Base-by-base conservation (phyloP, 371 early-diverging fungal genomes). In the Basidiobolus meristosporus region DNA sequence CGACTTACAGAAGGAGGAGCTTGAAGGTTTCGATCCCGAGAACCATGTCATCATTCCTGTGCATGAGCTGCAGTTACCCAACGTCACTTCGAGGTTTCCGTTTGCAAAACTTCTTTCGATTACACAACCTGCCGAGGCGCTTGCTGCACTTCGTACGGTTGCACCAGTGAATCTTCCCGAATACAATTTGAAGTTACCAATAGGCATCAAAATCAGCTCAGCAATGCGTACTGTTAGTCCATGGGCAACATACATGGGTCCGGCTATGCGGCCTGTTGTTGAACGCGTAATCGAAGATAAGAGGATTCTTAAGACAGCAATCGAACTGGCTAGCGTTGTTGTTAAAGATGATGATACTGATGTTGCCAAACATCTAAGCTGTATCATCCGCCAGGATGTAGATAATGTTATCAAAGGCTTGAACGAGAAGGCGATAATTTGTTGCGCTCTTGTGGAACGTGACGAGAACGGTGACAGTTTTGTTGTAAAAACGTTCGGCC, bases 211-310 rank as follows among this genome's bases (percentile, higher is more conserved):
- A 42, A 60, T 75, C 3, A 64, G 79, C 1, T 77, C 77, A 6
- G 81, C 79, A 18, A 42, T 81, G 43, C 73, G 82, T 36, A 80
- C 77, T 7, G 65, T 81, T 42, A 73, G 72, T 12, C 79, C 79
- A 6, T 78, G 66, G 54, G 63, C 76, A 0, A 68, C 77, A 12
- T 60, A 63, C 38, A 62, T 73, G 42, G 78, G 78, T 0, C 73
- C 80, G 16, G 66, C 65, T 11, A 58, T 81, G 16, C 60, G 65
- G 7, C 46, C 47, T n/a, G 51, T 62, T 14, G 54, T 74, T 14
- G 67, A 75, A 33, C 46, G 48, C 11, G 47, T 65, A 7, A 45
- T 60, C 15, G 47, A 53, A 12, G 53, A 59, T 15, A 54, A 68
- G 43, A 60, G 60, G 47, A 18, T 40, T 7, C 41, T 45, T 21